Evolutionary conservation across 202 grass and related monocot species (phyloP), one percentile per base, ranked within the genome.

Genomic region (Schoenoplectus tabernaemontani): DNA sequence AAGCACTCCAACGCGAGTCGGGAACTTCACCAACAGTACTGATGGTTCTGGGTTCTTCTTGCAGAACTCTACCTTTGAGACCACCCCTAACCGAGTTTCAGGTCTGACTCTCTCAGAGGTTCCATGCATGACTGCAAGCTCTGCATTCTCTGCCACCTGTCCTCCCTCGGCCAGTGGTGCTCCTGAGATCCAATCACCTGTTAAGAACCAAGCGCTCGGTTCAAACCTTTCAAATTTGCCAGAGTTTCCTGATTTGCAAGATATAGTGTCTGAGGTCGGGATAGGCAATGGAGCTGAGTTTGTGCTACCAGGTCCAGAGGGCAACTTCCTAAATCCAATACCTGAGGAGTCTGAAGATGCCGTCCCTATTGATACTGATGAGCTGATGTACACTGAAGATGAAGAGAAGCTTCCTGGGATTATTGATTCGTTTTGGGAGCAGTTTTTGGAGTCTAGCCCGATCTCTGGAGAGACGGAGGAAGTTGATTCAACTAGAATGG

Each of bases 401-500:
- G 83, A 84, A 16, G 64, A 86, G 74, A 91, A 88, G 78, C 90
- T 99, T 64, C 96, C 92, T 39, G 96, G 56, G 36, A 99, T 99
- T 43, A 89, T 93, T 5, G 92, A 95, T 85, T 81, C 88, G 36
- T 99, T 99, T 83, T 99, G 90, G 96, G 96, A 96, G 81, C 96
- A 99, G 63, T 95, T 99, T 81, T 78, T 99, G 59, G 82, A 87
- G 32, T 58, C 76, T 2, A 94, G 89, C 77, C 83, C 90, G 57
- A 38, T 99, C 4, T 86, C 86, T 2, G 30, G 84, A 2, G 96
- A 91, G 56, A 84, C 53, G 3, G 90, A 93, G 68, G 90, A 96
- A 63, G 83, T 86, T 3, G 87, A 99, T 81, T 96, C 90, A 22
- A 86, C 81, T 54, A 32, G 53, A 69, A 82, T 85, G 22, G 89